These are phyloP conservation scores for Verticillium nubilum DNA, from an alignment of 2,329 filamentous ascomycete species.

Conservation along the genomic window DNA sequence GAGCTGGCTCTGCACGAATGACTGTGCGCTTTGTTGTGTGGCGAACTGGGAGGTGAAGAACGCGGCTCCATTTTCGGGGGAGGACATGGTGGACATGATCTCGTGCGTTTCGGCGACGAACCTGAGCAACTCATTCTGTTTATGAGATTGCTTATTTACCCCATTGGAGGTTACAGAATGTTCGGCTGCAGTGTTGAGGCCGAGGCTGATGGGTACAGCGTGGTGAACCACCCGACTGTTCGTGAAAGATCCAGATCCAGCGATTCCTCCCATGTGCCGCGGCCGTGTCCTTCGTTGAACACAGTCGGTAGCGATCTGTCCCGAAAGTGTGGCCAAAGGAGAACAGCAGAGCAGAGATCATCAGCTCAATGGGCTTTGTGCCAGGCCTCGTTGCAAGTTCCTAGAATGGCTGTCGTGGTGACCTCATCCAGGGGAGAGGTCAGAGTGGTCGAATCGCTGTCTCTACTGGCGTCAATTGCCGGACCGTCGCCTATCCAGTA, in stretches of 20 bases:
- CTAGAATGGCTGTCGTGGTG: constrained; percentile 17
- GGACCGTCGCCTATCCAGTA: constrained; percentile 15
- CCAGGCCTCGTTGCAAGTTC: constrained; percentile 18
- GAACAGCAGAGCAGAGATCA: constrained; percentile 25
- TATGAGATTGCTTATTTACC: too few species aligned
- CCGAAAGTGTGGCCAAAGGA: constrained; percentile 28
- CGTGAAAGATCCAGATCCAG: constrained; percentile 25
- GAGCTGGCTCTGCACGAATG: constrained; percentile 18
- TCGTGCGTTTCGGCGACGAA: not conserved
- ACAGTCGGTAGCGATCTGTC: constrained; percentile 26
- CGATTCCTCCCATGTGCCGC: constrained; percentile 25
- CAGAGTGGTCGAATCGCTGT: constrained; percentile 17
- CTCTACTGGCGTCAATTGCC: constrained; percentile 12
- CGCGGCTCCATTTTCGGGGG: not conserved
- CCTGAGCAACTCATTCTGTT: too few species aligned
- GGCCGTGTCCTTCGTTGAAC: constrained; percentile 35
- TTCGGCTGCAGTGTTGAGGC: too few species aligned
- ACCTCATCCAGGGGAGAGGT: constrained; percentile 31
- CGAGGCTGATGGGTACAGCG: constrained; percentile 31
- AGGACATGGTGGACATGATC: not conserved
- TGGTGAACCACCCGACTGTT: constrained; percentile 41
- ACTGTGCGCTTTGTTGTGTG: not conserved
- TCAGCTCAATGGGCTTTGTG: constrained; percentile 32
- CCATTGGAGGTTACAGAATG: too few species aligned
- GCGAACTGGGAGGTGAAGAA: not conserved